Conservation (phyloP, 441 rosid species). For the Gossypium davidsonii region DNA sequence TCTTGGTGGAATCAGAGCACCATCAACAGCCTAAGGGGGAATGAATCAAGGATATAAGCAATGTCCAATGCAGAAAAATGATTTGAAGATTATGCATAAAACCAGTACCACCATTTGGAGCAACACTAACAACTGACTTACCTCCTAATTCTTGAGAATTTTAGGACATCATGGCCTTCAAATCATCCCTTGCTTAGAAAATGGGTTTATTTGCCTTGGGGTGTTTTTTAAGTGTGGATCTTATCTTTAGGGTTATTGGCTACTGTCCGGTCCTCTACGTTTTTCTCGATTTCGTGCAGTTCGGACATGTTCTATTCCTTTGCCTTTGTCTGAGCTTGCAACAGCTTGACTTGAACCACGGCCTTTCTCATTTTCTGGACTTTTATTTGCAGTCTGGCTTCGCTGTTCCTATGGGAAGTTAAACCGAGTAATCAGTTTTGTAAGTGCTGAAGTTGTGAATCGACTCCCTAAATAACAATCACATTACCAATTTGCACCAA, state of each 20-base stretch:
- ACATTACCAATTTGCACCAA: neutral
- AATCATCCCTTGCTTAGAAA: conserved; percentile 40
- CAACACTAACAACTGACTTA: neutral
- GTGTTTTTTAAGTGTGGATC: conserved; percentile 11
- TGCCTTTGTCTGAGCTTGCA: conserved; percentile 20
- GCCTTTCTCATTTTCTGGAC: conserved; percentile 52
- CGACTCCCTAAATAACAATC: conserved; percentile 34
- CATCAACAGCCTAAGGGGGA: neutral
- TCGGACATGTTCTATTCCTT: conserved; percentile 23
- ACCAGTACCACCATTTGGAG: conserved; percentile 22
- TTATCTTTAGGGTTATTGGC: conserved; percentile 18
- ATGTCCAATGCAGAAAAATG: neutral
- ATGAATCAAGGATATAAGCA: neutral
- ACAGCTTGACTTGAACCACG: conserved; percentile 25
- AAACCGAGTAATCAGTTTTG: conserved; percentile 67
- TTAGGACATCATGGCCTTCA: neutral
- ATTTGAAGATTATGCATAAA: neutral
- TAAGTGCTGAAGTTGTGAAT: conserved; percentile 53
- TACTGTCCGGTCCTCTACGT: conserved; percentile 23
- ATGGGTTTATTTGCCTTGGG: conserved; percentile 13
- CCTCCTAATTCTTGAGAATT: neutral
- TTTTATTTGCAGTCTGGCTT: conserved; percentile 57
- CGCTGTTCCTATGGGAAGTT: conserved; percentile 84
- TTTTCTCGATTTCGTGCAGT: conserved; percentile 19
- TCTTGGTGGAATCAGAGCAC: neutral